Evolutionary conservation across 2,329 filamentous ascomycete genomes (phyloP).

Genomic region (Cucurbitaria berberidis): DNA sequence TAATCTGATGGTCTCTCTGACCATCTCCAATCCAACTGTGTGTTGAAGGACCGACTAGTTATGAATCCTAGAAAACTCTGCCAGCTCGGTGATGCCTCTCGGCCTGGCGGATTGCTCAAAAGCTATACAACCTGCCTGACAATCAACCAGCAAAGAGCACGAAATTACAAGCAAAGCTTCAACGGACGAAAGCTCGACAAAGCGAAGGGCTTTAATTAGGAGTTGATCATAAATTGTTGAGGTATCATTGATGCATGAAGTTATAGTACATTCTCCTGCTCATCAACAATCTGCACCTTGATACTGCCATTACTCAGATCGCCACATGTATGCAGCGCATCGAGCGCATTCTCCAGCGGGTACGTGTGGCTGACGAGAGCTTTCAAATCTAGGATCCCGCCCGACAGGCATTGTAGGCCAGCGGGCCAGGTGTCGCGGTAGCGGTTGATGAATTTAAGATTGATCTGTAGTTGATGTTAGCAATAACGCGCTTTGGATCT

Average conservation of each 20-base stretch:
- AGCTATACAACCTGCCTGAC: too few relatives aligned
- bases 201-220: neutral
- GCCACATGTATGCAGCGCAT: conserved; percentile 62
- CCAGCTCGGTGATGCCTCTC: too few relatives aligned
- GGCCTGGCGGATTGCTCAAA: too few relatives aligned
- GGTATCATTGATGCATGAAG: neutral
- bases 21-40: too few relatives aligned
- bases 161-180: too few relatives aligned
- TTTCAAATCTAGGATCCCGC: conserved; percentile 66
- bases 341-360: conserved; percentile 65
- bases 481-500: neutral
- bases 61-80: too few relatives aligned
- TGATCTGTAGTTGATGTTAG: conserved; percentile 55
- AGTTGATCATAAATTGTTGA: neutral
- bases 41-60: too few relatives aligned
- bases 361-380: conserved; percentile 68
- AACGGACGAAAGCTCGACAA: too few relatives aligned
- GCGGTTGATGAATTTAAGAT: conserved; percentile 73
- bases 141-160: too few relatives aligned
- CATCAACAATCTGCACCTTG: conserved; percentile 66
- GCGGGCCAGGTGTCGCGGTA: conserved; percentile 74
- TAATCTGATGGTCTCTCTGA: too few relatives aligned
- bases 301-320: conserved; percentile 62
- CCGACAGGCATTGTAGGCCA: conserved; percentile 65
- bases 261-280: conserved; percentile 36